Evolutionary conservation across 805 yeast genomes (phyloP).

Genomic region (Diddensiella transvaalensis): DNA sequence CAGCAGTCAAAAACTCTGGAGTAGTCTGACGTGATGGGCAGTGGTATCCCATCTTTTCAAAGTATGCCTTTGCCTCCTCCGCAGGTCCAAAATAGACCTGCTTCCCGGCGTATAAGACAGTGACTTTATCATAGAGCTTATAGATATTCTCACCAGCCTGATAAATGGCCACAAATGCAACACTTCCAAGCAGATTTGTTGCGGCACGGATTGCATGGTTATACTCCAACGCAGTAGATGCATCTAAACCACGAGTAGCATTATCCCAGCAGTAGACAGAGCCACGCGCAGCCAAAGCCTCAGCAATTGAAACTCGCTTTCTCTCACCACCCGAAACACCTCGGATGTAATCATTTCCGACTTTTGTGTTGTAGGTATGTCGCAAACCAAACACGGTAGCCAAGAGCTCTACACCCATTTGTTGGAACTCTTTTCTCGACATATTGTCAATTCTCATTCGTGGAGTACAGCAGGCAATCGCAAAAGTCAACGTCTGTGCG

Average conservation of each 20-base stretch:
- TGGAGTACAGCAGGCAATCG: conserved; percentile 68
- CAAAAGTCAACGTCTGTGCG: conserved; percentile 66
- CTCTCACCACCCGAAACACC: conserved; percentile 87
- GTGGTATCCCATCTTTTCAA: conserved; percentile 59
- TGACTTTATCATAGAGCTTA: conserved; percentile 59
- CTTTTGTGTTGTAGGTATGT: conserved; percentile 57
- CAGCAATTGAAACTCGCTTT: conserved; percentile 80
- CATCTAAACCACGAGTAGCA: conserved; percentile 81
- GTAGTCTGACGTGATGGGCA: conserved; percentile 66
- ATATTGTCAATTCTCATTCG: conserved; percentile 45
- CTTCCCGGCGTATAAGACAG: conserved; percentile 55
- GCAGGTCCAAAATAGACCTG: conserved; percentile 67
- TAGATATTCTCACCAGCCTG: conserved; percentile 68
- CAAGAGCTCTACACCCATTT: conserved; percentile 45
- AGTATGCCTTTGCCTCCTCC: conserved; percentile 51
- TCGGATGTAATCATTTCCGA: conserved; percentile 59
- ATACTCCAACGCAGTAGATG: conserved; percentile 79
- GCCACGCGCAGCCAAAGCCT: conserved; percentile 64
- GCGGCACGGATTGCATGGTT: conserved; percentile 60
- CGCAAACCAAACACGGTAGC: conserved; percentile 56
- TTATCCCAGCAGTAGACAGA: conserved; percentile 72
- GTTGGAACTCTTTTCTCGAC: conserved; percentile 46
- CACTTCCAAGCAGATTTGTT: conserved; percentile 49
- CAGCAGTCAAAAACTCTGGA: conserved; percentile 66
- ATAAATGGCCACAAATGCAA: conserved; percentile 66